Evolutionary conservation across 768 basidiomycete genomes (phyloP), one percentile per base, ranked within the genome.

Genomic region (Lactarius sanguifluus): DNA sequence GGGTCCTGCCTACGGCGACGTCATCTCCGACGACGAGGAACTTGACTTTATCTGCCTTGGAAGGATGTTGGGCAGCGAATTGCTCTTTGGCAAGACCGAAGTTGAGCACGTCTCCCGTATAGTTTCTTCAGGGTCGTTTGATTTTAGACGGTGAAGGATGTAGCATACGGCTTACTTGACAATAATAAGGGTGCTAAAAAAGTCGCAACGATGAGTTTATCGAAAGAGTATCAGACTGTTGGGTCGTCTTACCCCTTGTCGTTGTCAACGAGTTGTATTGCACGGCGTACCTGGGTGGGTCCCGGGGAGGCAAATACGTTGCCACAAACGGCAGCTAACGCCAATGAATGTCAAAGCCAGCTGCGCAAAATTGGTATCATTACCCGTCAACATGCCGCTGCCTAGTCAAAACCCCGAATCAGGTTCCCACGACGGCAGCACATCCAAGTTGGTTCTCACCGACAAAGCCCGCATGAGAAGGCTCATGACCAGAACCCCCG

Each of bases 271-370:
- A 92, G 79, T 65, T 94, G 87, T 69, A 97, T 89, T 5, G 85
- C 94, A 28, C 89, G 82, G 59, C 86, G 82, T 59, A 98, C 90
- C 76, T 97, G 96, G 60, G 83, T 83, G 5, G 93, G 85, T 71
- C 88, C 96, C 1, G 96, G 96, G 20, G 91, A 92, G 2, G 96
- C 94, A 73, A 97, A 98, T 45, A 97, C 81, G 71, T 85, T 91
- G 9, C 96, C 96, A 70, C 89, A 92, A 9, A 96, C 90, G 38
- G 94, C 92, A 41, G 87, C 86, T 82, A 71, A 10, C 20, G 38
- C 30, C 28, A 41, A 30, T n/a, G 41, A 55, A 38, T 36, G 57
- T 72, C 30, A 69, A 34, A 38, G 30, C 30, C 7, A n/a, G 16
- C 1, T 30, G 9, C 25, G 12, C 10, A 55, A 60, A 41, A 30